These are phyloP conservation scores for Trametes maxima DNA, from an alignment of 768 basidiomycete genomes.

Conservation along the genomic window DNA sequence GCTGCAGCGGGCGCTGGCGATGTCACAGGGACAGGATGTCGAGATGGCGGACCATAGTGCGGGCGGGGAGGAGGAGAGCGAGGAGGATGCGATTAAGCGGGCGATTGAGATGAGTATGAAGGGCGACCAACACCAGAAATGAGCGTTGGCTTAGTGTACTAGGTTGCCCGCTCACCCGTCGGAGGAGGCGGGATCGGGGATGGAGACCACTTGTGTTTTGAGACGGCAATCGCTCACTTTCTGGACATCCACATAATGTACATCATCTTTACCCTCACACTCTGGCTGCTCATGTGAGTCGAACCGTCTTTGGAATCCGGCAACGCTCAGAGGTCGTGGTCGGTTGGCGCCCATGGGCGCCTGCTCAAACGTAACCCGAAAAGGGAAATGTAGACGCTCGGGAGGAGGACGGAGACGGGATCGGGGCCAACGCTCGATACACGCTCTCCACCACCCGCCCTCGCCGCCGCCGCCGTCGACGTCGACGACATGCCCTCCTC, in stretches of 20 bases:
- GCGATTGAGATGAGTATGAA: conserved; percentile 97
- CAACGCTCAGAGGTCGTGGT: too few relatives aligned
- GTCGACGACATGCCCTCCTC: conserved; percentile 65
- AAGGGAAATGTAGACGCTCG: not conserved
- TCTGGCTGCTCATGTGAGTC: not conserved
- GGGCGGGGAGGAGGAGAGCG: conserved; percentile 67
- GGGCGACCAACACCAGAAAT: conserved; percentile 50
- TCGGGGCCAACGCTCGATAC: not conserved
- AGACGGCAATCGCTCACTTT: not conserved
- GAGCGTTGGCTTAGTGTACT: conserved; percentile 3
- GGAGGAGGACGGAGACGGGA: too few relatives aligned
- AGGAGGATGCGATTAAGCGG: conserved; percentile 87
- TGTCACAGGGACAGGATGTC: conserved; percentile 65
- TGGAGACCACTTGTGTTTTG: too few relatives aligned
- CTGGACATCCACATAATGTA: conserved; percentile 19
- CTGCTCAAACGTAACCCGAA: conserved; percentile 11
- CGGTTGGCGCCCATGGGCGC: not conserved
- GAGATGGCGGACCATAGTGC: conserved; percentile 44
- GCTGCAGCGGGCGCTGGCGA: conserved; percentile 73
- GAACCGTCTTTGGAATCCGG: too few relatives aligned
- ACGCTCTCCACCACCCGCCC: not conserved
- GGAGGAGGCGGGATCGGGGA: too few relatives aligned
- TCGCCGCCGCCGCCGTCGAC: not conserved
- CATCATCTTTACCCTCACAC: conserved; percentile 4
- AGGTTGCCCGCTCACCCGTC: not conserved